Evolutionary conservation across 805 yeast species (phyloP).

Genomic region (Ogataea ganodermae): DNA sequence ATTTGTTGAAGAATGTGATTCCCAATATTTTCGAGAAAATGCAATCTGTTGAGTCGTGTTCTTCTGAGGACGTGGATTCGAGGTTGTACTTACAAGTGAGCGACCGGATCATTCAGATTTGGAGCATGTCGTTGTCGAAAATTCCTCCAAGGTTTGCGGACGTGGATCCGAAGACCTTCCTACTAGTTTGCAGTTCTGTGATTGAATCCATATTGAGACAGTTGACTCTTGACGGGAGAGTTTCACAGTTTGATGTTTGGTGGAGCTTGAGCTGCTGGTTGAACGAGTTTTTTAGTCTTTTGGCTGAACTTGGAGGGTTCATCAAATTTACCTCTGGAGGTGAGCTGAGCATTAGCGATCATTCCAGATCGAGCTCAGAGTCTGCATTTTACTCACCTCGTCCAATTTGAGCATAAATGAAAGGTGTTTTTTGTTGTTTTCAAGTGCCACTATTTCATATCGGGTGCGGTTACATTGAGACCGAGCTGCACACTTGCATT

Average conservation of each 20-base stretch:
- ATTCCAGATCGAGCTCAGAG: slow-evolving; percentile 21
- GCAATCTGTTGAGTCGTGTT: slow-evolving; percentile 5
- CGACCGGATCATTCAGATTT: slow-evolving; percentile 18
- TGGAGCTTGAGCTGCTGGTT: slow-evolving; percentile 77
- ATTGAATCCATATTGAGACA: slow-evolving; percentile 63
- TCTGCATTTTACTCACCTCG: slow-evolving; percentile 14
- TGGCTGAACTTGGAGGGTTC: slow-evolving; percentile 63
- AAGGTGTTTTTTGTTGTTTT: not conserved
- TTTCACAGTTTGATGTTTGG: slow-evolving; percentile 67
- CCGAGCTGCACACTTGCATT: slow-evolving; percentile 1
- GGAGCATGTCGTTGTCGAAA: slow-evolving; percentile 20
- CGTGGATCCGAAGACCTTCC: slow-evolving; percentile 56
- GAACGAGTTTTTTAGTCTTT: slow-evolving; percentile 70
- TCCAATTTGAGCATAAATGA: not conserved
- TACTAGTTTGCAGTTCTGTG: slow-evolving; percentile 53
- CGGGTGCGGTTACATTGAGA: not conserved
- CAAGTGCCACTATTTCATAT: not conserved
- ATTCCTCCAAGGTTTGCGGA: slow-evolving; percentile 42
- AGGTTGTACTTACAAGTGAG: slow-evolving; percentile 9
- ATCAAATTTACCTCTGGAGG: slow-evolving; percentile 35
- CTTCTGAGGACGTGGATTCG: slow-evolving; percentile 8
- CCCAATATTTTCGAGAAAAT: slow-evolving; percentile 21
- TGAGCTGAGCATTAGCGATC: slow-evolving; percentile 7
- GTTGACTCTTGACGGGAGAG: slow-evolving; percentile 55
- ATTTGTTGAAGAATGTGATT: slow-evolving; percentile 40